Conservation (phyloP, 441 rosid species). For the Corymbia calophylla region DNA sequence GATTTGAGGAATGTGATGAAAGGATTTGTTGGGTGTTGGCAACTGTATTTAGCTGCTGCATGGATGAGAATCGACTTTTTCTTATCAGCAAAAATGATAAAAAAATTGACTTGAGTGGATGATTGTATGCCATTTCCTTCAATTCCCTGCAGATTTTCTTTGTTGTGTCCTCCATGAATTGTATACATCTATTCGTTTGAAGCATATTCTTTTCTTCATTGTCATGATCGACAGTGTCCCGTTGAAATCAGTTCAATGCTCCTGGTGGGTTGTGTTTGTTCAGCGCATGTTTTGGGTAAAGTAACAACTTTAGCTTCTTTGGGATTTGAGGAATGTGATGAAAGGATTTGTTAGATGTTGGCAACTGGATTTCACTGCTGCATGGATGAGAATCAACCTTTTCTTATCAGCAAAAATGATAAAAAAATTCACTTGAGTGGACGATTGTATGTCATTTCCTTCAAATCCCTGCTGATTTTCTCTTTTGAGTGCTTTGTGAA, state of each 20-base stretch:
- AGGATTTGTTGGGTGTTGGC: too few relatives aligned
- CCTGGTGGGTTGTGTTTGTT: background rate
- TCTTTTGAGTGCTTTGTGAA: background rate
- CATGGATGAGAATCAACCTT: background rate
- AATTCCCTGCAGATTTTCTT: background rate
- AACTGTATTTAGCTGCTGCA: background rate
- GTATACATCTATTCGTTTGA: background rate
- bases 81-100: too few relatives aligned
- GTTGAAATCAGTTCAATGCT: background rate
- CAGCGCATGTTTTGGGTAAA: background rate
- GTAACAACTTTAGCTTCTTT: background rate
- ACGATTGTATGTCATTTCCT: background rate
- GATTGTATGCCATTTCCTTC: background rate
- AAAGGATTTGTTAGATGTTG: too few relatives aligned
- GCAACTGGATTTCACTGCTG: background rate
- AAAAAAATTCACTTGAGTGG: background rate
- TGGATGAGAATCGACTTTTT: background rate
- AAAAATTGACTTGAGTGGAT: background rate
- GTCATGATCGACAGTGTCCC: background rate
- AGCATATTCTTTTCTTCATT: background rate
- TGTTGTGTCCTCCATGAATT: background rate
- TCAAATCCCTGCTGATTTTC: background rate
- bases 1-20: too few relatives aligned
- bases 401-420: background rate
- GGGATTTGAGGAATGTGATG: too few relatives aligned